phyloP scores from a whole-genome alignment of 1,284 basidiomycete genomes.

The Cryptococcus sp. region DNA sequence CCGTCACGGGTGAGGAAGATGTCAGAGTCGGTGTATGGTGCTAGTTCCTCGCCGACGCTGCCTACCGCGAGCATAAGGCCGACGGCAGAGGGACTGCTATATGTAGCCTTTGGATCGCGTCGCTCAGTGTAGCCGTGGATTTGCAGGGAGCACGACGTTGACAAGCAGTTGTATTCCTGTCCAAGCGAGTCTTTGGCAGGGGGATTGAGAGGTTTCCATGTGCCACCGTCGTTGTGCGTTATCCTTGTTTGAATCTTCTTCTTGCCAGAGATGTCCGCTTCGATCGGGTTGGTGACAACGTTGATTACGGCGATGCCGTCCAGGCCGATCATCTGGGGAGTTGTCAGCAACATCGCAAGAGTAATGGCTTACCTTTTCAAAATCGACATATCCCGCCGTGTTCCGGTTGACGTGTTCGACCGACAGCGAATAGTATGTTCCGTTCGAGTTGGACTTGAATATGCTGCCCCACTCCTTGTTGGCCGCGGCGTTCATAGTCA shows the following conservation, averaged over 20 bases:
- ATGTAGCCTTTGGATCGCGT: constrained; percentile 83
- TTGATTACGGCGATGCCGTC: constrained; percentile 96
- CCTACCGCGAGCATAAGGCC: constrained; percentile 95
- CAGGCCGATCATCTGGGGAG: constrained; percentile 71
- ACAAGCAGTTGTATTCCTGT: constrained; percentile 69
- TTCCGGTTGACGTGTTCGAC: constrained; percentile 89
- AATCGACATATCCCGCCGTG: constrained; percentile 84
- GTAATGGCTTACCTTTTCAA: constrained; percentile 70
- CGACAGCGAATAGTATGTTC: constrained; percentile 90
- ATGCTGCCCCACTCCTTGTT: constrained; percentile 85
- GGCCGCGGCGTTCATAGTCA: constrained; percentile 79
- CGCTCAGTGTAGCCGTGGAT: constrained; percentile 96
- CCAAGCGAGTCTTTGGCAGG: constrained; percentile 77
- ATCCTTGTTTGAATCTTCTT: constrained; percentile 85
- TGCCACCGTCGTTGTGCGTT: constrained; percentile 95
- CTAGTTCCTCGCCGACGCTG: constrained; percentile 86
- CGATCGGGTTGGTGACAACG: constrained; percentile 76
- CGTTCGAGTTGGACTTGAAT: constrained; percentile 94
- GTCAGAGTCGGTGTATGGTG: constrained; percentile 81
- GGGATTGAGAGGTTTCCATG: constrained; percentile 80
- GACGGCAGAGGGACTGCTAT: constrained; percentile 85
- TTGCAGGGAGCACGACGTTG: constrained; percentile 77
- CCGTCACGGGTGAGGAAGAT: constrained; percentile 96
- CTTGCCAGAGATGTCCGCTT: constrained; percentile 68
- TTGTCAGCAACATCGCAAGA: background rate